A percentile compares a stretch with the other conserved stretches of the same genome.
These are phyloP conservation scores for Leishmania tropica DNA, from an alignment of 208 protist species.

Conservation along the genomic window DNA sequence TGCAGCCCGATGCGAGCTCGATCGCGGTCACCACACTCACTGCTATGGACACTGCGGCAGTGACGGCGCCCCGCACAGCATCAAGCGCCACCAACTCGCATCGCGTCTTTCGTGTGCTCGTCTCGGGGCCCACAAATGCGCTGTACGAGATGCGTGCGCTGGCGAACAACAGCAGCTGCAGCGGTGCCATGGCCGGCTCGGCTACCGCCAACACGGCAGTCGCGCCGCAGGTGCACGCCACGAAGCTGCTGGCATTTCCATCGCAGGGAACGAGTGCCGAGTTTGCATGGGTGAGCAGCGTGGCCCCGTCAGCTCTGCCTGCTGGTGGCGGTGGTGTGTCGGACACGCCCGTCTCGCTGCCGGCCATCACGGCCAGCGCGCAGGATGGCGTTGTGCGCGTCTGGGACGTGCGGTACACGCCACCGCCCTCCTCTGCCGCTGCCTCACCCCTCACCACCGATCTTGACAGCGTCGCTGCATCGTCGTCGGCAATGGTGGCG, in stretches of 20 bases:
- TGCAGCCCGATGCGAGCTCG: conserved; percentile 53
- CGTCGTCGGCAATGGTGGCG: conserved; percentile 10
- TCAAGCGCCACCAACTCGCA: neutral
- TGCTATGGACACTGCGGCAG: neutral
- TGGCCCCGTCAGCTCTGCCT: neutral
- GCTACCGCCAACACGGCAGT: neutral
- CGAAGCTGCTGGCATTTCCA: conserved; percentile 68
- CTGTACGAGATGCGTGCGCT: conserved; percentile 44
- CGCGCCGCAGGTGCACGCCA: conserved; percentile 29
- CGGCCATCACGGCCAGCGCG: conserved; percentile 67
- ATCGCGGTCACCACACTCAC: conserved; percentile 38
- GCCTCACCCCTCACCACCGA: neutral
- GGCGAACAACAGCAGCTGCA: neutral
- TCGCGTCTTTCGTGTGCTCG: conserved; percentile 47
- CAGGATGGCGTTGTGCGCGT: conserved; percentile 75
- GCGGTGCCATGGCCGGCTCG: neutral
- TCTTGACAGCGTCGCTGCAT: neutral
- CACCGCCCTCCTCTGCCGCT: neutral
- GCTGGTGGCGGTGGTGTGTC: neutral
- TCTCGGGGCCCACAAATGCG: conserved; percentile 62
- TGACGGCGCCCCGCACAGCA: neutral
- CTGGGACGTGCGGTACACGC: conserved; percentile 63
- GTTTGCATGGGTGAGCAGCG: conserved; percentile 64
- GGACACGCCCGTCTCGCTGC: conserved; percentile 7
- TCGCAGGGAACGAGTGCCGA: conserved; percentile 67